phyloP scores from a whole-genome alignment of 148 eudicot species.

The Chenopodium suecicum region DNA sequence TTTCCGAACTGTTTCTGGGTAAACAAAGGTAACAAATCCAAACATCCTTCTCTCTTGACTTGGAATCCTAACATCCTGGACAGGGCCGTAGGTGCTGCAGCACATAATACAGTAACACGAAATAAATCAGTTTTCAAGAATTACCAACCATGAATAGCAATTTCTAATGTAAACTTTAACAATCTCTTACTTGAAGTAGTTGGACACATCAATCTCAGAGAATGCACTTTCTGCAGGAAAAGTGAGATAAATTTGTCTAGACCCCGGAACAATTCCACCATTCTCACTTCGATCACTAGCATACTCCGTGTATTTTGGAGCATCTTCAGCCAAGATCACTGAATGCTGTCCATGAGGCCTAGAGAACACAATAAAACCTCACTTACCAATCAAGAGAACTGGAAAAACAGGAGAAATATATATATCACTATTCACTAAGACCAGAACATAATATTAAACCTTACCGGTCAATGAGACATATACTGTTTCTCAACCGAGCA shows the following conservation, averaged over 20 bases:
- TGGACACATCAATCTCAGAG: conserved; percentile 52
- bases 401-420: not conserved
- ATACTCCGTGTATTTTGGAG: conserved; percentile 37
- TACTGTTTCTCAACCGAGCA: conserved; percentile 47
- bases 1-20: conserved; percentile 48
- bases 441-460: not conserved
- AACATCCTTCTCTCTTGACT: conserved; percentile 72
- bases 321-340: conserved; percentile 51
- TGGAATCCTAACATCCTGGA: conserved; percentile 76
- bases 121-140: not conserved
- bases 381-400: not conserved
- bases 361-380: not conserved
- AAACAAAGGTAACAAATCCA: conserved; percentile 67
- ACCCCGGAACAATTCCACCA: conserved; percentile 25
- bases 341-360: conserved; percentile 73
- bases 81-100: conserved; percentile 55
- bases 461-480: conserved; percentile 54
- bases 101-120: not conserved
- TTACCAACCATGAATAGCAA: not conserved
- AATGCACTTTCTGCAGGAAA: conserved; percentile 64
- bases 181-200: conserved; percentile 46
- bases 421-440: not conserved
- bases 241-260: conserved; percentile 63
- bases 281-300: conserved; percentile 35
- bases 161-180: not conserved